Evolutionary conservation across 768 basidiomycete species (phyloP), one percentile per base, ranked within the genome.

Genomic region (Lactarius hatsudake): DNA sequence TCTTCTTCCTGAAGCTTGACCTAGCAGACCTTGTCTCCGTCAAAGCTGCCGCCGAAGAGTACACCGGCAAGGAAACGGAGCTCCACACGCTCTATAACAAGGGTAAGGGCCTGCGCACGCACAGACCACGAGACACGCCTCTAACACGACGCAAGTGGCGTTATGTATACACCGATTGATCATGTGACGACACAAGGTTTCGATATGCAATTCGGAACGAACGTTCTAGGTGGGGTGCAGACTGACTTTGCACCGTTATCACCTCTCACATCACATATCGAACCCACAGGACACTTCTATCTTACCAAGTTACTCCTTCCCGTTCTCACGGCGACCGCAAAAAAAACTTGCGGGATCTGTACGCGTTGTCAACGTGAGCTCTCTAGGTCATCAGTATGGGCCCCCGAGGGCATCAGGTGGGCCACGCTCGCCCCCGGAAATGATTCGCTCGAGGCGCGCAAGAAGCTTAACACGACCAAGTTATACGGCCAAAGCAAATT

Each of bases 221-320:
- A 69, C 32, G 71, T 71, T n/a, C 42, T 73, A 17, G 68, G 71
- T 66, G 23, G 48, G 58, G 40, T 30, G 26, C 12, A 26, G 20
- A 23, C 34, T 15, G 13, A 36, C 18, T 8, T 48, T 3, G 8
- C 26, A 43, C 5, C 18, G 10, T 28, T 20, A 20, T 30, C 32
- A 30, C 42, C 6, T 28, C 26, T 28, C 2, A 28, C 26, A 28
- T 34, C 23, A 10, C 18, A 40, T 20, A 30, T 26, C 26, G 9
- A 26, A n/a, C 26, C 34, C 17, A n/a, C 26, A 70, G 69, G 73
- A 26, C 72, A 72, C 65, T 72, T 63, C 59, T 67, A 62, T 32
- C 54, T 73, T 40, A 71, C 72, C 30, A 63, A 66, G 20, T 65
- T 73, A 3, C 71, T 78, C 18, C 66, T 78, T n/a, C 74, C 76